Evolutionary conservation across 345 rosid genomes (phyloP), one percentile per base, ranked within the genome.

Genomic region (Conringia planisiliqua): DNA sequence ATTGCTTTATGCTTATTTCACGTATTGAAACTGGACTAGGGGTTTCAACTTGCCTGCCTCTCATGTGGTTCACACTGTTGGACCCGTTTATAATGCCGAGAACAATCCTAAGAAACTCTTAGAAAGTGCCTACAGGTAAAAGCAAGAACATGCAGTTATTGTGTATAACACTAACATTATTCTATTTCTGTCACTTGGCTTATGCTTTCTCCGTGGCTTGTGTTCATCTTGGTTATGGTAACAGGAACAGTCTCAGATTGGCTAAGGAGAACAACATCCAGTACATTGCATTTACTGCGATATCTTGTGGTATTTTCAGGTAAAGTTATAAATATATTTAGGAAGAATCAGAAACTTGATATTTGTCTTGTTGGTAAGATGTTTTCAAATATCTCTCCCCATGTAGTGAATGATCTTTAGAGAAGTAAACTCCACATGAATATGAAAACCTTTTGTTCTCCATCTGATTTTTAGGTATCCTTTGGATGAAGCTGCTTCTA

Each of bases 31-130:
- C 17, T 71, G 7, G 13, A 82, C 66, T 78, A 93, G 98, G 44
- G 97, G 90, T 56, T 93, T 93, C 65, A 86, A 79, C 67, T 74
- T 91, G 84, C 86, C 90, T 7, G 95, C 84, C 3, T 85, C 93
- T 59, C 87, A 81, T 78, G 94, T 93, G 76, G 84, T 93, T 77
- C 86, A 90, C 71, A 88, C 97, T 1, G 94, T 88, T 50, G 98
- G 98, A n/a, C 97, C 98, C 0, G 57, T 93, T 47, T 89, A 88
- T 72, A 75, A 74, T 47, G 54, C 75, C n/a, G 55, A 22, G 80
- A 83, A 36, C 55, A 82, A 89, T 73, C 91, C 91, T 40, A 57
- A 76, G 73, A 83, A 82, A 62, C 83, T 83, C 32, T 75, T 91
- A 55, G 78, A 46, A 68, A 87, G 35, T 76, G 86, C 96, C 35